Base-by-base conservation (phyloP, 305 asterid genomes). In the Fraxinus velutina region DNA sequence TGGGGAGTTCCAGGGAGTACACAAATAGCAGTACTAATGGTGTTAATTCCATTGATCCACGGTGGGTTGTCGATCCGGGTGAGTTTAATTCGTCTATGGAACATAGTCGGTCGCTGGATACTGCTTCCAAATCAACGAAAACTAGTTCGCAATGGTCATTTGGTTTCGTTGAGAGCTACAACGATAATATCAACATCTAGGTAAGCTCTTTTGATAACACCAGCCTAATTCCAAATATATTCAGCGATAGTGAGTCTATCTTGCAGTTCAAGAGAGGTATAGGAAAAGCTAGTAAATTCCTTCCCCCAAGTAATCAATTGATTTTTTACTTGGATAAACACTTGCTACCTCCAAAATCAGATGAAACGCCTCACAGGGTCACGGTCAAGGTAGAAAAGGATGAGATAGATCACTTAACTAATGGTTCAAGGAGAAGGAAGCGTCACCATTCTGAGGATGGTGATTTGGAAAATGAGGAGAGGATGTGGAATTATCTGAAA, bases 281-380 rank as follows among this genome's bases (percentile, higher is more conserved):
- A 94, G 99, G 91, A 86, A 98, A 94, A 89, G 98, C 97, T 39
- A 92, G 88, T 80, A 95, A 91, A 76, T 94, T 95, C 82, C 93
- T 95, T 79, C 98, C 98, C 0, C 72, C 87, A 62, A 84, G 79
- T 83, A 91, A 85, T 86, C 93, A 83, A 13, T 83, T 96, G 88
- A 78, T 89, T 78, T 88, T 94, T 72, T 97, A 94, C 89, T 83
- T 93, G 89, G 97, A 91, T 86, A 89, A 92, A 52, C 92, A 94
- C 78, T 81, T 85, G 2, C 86, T 96, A 79, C 97, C 97, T 66
- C 88, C 87, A 72, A 92, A 92, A 86, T 86, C 93, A 10, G 92
- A 86, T 29, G 90, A 88, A 75, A 82, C 72, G 60, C 62, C 87
- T 80, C 78, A 39, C 2, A 8, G 79, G 72, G 12, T 21, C 72